phyloP scores from a whole-genome alignment of 169 alveolate genomes.

The Babesia ovis region DNA sequence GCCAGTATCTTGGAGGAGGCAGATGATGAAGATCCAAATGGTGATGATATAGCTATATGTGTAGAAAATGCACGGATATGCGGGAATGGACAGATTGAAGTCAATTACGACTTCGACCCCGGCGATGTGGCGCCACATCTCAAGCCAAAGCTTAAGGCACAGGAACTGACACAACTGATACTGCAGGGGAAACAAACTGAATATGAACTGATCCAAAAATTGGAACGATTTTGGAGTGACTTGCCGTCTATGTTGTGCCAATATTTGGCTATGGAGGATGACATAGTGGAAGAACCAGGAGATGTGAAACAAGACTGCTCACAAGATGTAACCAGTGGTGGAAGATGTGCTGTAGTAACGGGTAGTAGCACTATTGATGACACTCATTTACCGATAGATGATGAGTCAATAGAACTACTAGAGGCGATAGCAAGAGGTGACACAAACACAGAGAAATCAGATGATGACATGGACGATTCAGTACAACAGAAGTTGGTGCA shows the following conservation, averaged over 20 bases:
- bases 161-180: slow-evolving; percentile 59
- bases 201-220: slow-evolving; percentile 41
- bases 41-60: slow-evolving; percentile 56
- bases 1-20: slow-evolving; percentile 49
- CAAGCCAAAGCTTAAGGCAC: slow-evolving; percentile 63
- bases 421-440: slow-evolving; percentile 12
- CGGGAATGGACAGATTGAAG: slow-evolving; percentile 64
- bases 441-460: background rate
- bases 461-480: background rate
- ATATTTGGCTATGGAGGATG: slow-evolving; percentile 4
- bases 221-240: slow-evolving; percentile 59
- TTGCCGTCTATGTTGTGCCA: slow-evolving; percentile 54
- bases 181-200: slow-evolving; percentile 63
- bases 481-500: slow-evolving; percentile 24
- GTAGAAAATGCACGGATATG: slow-evolving; percentile 65
- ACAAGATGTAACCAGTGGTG: background rate
- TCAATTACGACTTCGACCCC: slow-evolving; percentile 45
- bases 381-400: slow-evolving; percentile 6
- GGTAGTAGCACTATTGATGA: background rate
- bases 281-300: background rate
- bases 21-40: slow-evolving; percentile 10
- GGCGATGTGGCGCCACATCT: slow-evolving; percentile 30
- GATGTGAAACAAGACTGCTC: background rate
- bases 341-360: too few species aligned
- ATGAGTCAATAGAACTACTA: slow-evolving; percentile 3